Conservation (phyloP, 2,329 filamentous ascomycete genomes). For the Colletotrichum sansevieriae region DNA sequence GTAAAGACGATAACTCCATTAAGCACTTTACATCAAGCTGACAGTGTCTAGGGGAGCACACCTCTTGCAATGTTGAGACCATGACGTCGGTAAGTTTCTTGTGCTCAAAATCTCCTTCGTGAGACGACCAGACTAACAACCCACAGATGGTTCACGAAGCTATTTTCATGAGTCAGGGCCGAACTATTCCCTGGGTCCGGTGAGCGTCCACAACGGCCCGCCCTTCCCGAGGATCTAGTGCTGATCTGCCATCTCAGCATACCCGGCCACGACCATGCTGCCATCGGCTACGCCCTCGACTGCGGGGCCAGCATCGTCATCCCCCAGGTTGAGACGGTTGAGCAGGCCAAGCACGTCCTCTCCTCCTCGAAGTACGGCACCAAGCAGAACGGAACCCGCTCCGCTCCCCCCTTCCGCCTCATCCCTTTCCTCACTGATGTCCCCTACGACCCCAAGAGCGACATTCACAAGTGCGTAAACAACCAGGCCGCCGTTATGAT, state of each 20-base stretch:
- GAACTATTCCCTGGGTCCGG: conserved; percentile 59
- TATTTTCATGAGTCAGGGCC: conserved; percentile 60
- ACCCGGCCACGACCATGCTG: conserved; percentile 60
- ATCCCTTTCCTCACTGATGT: conserved; percentile 56
- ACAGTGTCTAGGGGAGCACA: conserved; percentile 53
- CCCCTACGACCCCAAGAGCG: conserved; percentile 48
- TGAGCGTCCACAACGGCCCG: neutral
- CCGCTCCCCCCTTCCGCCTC: conserved; percentile 59
- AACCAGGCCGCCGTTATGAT: conserved; percentile 62
- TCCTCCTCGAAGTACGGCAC: conserved; percentile 60
- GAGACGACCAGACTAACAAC: conserved; percentile 23
- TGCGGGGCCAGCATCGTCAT: conserved; percentile 62
- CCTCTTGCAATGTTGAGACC: conserved; percentile 60
- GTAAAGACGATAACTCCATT: conserved; percentile 31
- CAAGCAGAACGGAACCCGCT: conserved; percentile 55
- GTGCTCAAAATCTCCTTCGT: too few relatives aligned
- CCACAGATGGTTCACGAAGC: conserved; percentile 58
- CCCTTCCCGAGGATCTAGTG: neutral
- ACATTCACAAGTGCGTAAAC: conserved; percentile 57
- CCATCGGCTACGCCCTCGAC: conserved; percentile 61
- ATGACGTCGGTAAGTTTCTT: conserved; percentile 54
- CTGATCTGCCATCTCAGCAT: conserved; percentile 45
- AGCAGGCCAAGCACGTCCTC: conserved; percentile 57
- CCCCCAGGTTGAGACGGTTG: conserved; percentile 62
- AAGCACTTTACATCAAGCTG: too few relatives aligned